Evolutionary conservation across 106 monocot genomes (phyloP), one percentile per base, ranked within the genome.

Genomic region (Acanthochlamys bracteata): DNA sequence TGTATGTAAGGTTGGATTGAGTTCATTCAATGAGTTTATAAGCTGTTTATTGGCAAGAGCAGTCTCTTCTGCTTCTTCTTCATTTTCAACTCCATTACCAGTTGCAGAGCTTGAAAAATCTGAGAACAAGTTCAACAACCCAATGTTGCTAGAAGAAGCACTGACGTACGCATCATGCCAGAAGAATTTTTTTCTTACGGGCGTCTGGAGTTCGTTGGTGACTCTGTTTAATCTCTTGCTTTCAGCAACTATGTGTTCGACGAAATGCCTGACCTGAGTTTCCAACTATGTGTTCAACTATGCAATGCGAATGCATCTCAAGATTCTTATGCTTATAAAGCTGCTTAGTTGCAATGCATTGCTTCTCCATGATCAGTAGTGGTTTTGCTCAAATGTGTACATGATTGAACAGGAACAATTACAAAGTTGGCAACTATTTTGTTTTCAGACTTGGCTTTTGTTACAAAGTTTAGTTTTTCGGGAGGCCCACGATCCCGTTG

Each of bases 121-220:
- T 80, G 9, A 58, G 61, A 2, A 82, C 77, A 10, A 19, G 9
- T 82, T 82, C 74, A 25, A 39, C 14, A 19, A 82, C 25, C 55
- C 51, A 0, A 9, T 19, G 9, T 77, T 82, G 1, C 51, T 73
- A 2, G 77, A 41, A 20, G 77, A 82, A 70, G 77, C 82, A 22
- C 70, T 82, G 40, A 82, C 77, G 49, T 77, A 82, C 67, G 61
- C 74, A 15, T 77, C 82, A 57, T 23, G 66, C 63, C 9, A 61
- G 4, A 17, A 39, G 22, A 40, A 21, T 25, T 15, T 22, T 15
- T 22, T 3, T 66, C 73, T 16, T 82, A 82, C 71, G 70, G 74
- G 77, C 69, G 77, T 39, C 64, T 82, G 39, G 77, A 82, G 71
- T 78, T 74, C 63, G n/a, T 82, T 26, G 82, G 82, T 4, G 77